Evolutionary conservation across 176 grass and related monocot species (phyloP).

Genomic region (Dactylis glomerata): DNA sequence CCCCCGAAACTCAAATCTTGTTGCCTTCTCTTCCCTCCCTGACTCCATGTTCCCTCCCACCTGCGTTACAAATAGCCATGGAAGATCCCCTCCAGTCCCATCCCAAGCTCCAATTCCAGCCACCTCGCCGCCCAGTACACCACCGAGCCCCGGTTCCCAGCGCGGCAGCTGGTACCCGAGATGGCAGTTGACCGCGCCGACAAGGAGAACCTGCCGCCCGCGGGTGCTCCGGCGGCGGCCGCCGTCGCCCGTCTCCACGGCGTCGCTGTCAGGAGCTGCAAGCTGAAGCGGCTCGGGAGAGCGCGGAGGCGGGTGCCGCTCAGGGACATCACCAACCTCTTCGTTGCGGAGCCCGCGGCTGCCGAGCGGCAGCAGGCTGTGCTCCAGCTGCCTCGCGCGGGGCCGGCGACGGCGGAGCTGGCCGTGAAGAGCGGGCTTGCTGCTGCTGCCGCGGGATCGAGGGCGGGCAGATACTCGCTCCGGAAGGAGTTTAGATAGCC

Average conservation of each 20-base stretch:
- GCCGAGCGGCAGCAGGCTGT: neutral
- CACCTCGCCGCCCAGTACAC: neutral
- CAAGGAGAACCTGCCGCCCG: slow-evolving; percentile 27
- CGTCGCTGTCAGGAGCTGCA: slow-evolving; percentile 14
- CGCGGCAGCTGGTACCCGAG: neutral
- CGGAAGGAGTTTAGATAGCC: slow-evolving; percentile 39
- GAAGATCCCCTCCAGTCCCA: neutral
- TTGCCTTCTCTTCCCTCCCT: neutral
- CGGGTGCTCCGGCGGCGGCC: neutral
- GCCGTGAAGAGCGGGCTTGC: neutral
- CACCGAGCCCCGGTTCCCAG: neutral
- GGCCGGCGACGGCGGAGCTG: neutral
- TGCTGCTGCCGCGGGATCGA: neutral
- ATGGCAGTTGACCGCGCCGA: slow-evolving; percentile 16
- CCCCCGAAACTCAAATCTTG: slow-evolving; percentile 26
- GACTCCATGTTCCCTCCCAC: neutral
- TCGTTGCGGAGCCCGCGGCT: neutral
- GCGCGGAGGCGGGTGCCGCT: slow-evolving; percentile 27
- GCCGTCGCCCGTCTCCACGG: neutral
- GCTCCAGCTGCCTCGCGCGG: neutral
- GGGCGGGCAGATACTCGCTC: slow-evolving; percentile 25
- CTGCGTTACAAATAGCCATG: slow-evolving; percentile 44
- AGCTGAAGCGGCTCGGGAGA: slow-evolving; percentile 25
- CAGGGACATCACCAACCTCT: slow-evolving; percentile 42
- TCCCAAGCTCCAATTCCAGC: neutral